Evolutionary conservation across 202 grass and related monocot genomes (phyloP).

Genomic region (Saccharum hybrid): DNA sequence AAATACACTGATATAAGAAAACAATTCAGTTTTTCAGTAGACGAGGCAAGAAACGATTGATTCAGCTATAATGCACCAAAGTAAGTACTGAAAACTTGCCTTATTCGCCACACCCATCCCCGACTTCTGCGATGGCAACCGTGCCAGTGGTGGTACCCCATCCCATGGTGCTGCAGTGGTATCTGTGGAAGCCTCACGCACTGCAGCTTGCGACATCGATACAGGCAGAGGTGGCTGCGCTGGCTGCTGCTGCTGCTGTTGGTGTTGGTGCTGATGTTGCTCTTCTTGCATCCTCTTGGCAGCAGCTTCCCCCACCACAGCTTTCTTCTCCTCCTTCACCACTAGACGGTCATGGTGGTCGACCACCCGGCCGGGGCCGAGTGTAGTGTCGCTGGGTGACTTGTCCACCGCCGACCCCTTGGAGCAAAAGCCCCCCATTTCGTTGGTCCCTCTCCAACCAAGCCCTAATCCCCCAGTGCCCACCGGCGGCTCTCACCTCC

Average conservation of each 20-base stretch:
- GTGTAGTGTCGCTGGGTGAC: constrained; percentile 93
- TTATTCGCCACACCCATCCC: constrained; percentile 62
- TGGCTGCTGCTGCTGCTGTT: not conserved
- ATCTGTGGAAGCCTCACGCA: not conserved
- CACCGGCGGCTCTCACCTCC: constrained; percentile 26
- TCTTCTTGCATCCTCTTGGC: constrained; percentile 53
- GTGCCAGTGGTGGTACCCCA: constrained; percentile 55
- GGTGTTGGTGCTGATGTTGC: constrained; percentile 37
- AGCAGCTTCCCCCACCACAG: constrained; percentile 16
- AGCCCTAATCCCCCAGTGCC: constrained; percentile 26
- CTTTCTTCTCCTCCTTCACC: constrained; percentile 51
- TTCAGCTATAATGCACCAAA: constrained; percentile 29
- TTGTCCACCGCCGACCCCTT: constrained; percentile 85
- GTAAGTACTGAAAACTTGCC: constrained; percentile 51
- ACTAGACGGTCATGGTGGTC: constrained; percentile 43
- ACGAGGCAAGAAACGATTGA: not conserved
- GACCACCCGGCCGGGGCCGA: constrained; percentile 55
- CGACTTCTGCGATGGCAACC: constrained; percentile 59
- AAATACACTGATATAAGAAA: constrained; percentile 18
- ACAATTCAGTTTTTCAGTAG: not conserved
- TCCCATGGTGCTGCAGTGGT: constrained; percentile 33
- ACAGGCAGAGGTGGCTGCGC: not conserved
- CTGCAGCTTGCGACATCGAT: constrained; percentile 25
- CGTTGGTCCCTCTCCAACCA: constrained; percentile 8
- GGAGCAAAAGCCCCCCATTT: constrained; percentile 87